These are phyloP conservation scores for Escovopsis sp. DNA, from an alignment of 2,329 filamentous ascomycete genomes.

Conservation along the genomic window DNA sequence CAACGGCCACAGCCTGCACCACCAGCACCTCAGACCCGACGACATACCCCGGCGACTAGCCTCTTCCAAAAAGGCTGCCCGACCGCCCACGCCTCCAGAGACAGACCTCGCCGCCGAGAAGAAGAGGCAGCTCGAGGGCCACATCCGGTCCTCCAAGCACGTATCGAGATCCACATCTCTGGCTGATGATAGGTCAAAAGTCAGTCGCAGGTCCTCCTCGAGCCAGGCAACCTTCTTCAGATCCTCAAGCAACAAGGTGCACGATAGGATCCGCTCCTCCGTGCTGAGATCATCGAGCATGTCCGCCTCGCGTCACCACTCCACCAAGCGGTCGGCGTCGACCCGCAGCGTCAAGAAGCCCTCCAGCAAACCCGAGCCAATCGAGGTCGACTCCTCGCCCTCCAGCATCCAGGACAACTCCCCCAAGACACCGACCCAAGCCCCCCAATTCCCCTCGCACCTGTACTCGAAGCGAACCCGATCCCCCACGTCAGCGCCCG, in stretches of 20 bases:
- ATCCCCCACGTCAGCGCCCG: conserved; percentile 23
- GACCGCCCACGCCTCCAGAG: conserved; percentile 49
- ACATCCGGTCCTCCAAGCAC: conserved; percentile 16
- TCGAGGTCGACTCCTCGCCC: conserved; percentile 27
- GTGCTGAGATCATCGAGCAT: conserved; percentile 20
- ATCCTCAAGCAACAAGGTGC: conserved; percentile 18
- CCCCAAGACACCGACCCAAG: conserved; percentile 45
- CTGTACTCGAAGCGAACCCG: conserved; percentile 25
- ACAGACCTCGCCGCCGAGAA: conserved; percentile 41
- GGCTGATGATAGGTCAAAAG: conserved; percentile 34
- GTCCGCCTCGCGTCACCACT: conserved; percentile 15
- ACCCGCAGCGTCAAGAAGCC: conserved; percentile 13
- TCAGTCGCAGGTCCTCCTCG: conserved; percentile 40
- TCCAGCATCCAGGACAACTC: conserved; percentile 40
- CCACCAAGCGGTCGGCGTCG: conserved; percentile 23
- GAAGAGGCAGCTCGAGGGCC: conserved; percentile 20
- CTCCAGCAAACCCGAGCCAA: conserved; percentile 21
- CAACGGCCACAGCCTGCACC: too few species aligned
- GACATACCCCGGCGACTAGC: conserved; percentile 26
- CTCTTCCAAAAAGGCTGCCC: conserved; percentile 24
- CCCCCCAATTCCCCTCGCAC: conserved; percentile 34
- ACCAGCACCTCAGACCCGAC: conserved; percentile 30
- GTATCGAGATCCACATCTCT: conserved; percentile 29
- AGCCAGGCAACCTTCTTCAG: conserved; percentile 43
- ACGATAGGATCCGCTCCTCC: conserved; percentile 22